phyloP scores from a whole-genome alignment of 148 eudicot genomes.

The Persicaria maculosa region DNA sequence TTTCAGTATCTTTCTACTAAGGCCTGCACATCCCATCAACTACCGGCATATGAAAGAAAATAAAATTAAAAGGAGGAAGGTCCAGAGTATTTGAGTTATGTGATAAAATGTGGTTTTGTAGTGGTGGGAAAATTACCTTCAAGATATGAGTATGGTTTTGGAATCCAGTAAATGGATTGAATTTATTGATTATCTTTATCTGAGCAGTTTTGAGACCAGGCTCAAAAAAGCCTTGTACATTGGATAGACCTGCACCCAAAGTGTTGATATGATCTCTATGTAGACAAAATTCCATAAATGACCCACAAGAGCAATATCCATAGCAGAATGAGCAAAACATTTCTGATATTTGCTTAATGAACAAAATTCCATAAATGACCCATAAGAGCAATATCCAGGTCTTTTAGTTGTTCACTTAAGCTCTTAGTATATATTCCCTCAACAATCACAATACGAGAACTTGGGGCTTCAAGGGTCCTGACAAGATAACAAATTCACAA shows the following conservation, averaged over 20 bases:
- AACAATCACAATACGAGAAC: slow-evolving; percentile 85
- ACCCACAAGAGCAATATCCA: slow-evolving; percentile 4
- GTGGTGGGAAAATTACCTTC: slow-evolving; percentile 35
- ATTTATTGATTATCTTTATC: slow-evolving; percentile 82
- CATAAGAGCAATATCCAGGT: slow-evolving; percentile 20
- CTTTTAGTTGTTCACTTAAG: slow-evolving; percentile 68
- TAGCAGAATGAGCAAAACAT: slow-evolving; percentile 41
- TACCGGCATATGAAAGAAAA: too few relatives aligned
- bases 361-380: too few relatives aligned
- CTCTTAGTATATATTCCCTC: slow-evolving; percentile 85
- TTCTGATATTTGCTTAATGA: slow-evolving; percentile 96
- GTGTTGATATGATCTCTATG: slow-evolving; percentile 15
- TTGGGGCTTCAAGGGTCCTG: slow-evolving; percentile 87
- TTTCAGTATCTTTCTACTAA: too few relatives aligned
- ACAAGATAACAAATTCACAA: slow-evolving; percentile 17
- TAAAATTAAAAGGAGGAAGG: too few relatives aligned
- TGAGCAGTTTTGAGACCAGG: slow-evolving; percentile 94
- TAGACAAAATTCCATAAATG: slow-evolving; percentile 6
- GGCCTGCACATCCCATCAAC: too few relatives aligned
- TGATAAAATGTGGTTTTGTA: too few relatives aligned
- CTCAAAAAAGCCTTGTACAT: slow-evolving; percentile 98
- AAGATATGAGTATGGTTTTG: slow-evolving; percentile 81
- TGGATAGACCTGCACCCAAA: slow-evolving; percentile 70
- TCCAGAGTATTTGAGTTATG: too few relatives aligned
- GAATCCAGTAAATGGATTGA: slow-evolving; percentile 92